Base-by-base conservation (phyloP, 75 land plant genomes). In the Selaginella tamariscina region DNA sequence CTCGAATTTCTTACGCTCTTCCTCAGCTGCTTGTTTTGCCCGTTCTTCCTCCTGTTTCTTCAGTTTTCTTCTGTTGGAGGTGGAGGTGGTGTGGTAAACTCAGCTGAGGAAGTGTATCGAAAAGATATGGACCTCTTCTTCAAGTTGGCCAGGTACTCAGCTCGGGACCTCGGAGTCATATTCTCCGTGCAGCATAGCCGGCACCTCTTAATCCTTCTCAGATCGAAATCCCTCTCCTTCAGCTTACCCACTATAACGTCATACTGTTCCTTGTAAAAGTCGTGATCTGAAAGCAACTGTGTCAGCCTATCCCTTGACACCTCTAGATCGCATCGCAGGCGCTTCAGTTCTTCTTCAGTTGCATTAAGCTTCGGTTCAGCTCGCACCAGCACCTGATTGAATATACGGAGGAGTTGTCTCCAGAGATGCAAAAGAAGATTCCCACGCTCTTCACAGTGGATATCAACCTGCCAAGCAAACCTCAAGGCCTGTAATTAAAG, bases 361-460 rank as follows among this genome's bases (percentile, higher is more conserved):
- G 75, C 75, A 67, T 55, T 22, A 21, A 77, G 27, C 54, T 62
- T 74, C 64, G 79, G 79, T 30, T 77, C 79, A 8, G 56, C 75
- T 22, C 67, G 55, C 15, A 66, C 71, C 75, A 77, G 72, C 71
- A 77, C 79, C 79, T 77, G 79, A 63, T 77, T 77, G 64, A 77
- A 77, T 21, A 77, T 67, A 20, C 79, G 71, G 27, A 77, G 71
- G 20, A 63, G 49, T 65, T 77, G 79, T 22, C 79, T 44, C 79
- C 79, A 77, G 24, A 77, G 67, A 72, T 77, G 75, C 54, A 77
- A 49, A 24, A 77, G 71, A 63, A 77, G 39, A 30, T 73, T 69
- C 2, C 79, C 79, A 24, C 79, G 66, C 55, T 69, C 75, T 73
- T 77, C 79, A 72, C 79, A 77, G 27, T 77, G 71, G 1, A 77